Base-by-base conservation (phyloP, 192 early-diverging fungal genomes). In the Chytriomyces confervae region DNA sequence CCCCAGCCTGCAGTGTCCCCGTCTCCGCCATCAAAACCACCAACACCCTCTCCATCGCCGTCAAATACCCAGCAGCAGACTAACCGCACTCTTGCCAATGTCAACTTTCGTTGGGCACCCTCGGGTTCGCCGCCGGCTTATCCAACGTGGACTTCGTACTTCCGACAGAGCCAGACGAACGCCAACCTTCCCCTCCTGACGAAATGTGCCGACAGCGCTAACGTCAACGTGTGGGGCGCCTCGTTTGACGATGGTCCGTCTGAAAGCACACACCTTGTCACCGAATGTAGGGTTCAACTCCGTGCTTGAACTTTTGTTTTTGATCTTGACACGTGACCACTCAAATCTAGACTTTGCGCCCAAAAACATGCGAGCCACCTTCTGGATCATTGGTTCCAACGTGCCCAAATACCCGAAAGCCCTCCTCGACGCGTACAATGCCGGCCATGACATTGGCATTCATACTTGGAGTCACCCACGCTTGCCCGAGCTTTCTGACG, bases 381-480 rank as follows among this genome's bases (percentile, higher is more conserved):
- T 64, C 24, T 64, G 62, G 62, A 11, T 64, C 10, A 27, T 64
- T 13, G 62, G 62, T 23, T 23, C n/a, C 1, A 16, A 64, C 11
- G 36, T 64, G 5, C 23, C 23, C 3, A 23, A 27, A 4, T 64
- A 29, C 18, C 62, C 62, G 4, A 36, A 64, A 13, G 24, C 23
- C 11, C 23, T 27, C 0, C 23, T 36, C n/a, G 36, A 27, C 13
- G 36, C 62, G 20, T 64, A 20, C 24, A 20, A 64, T 20, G 11
- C 9, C 4, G 62, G 62, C 4, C 62, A 64, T 64, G 23, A 64
- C 20, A 64, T 64, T 64, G 62, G 62, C 23, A 20, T 77, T 47
- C 84, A 83, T 50, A 91, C 85, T 4, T 91, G 89, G 88, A 79
- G 89, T 18, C 92, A 93, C 69, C 67, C 76, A n/a, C 81, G 83